These are phyloP conservation scores for Botrytis elliptica DNA, from an alignment of 2,329 filamentous ascomycete species.

Conservation along the genomic window DNA sequence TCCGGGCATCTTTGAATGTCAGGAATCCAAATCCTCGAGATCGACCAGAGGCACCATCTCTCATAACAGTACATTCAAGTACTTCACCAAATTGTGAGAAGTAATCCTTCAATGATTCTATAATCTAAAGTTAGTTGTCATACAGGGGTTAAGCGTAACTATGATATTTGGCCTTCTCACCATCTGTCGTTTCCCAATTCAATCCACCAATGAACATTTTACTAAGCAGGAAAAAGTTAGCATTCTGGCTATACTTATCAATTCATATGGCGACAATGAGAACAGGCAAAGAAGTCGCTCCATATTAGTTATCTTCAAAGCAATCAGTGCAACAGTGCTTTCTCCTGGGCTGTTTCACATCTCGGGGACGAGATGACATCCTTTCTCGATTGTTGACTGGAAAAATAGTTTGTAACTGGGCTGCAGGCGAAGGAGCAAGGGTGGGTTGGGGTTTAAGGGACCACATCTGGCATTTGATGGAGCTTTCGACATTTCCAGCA, in stretches of 20 bases:
- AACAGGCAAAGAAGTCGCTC: slow-evolving; percentile 21
- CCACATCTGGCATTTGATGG: slow-evolving; percentile 14
- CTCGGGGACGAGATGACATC: slow-evolving; percentile 7
- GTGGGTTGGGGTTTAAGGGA: slow-evolving; percentile 10
- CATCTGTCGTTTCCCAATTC: slow-evolving; percentile 98
- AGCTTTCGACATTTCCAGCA: slow-evolving; percentile 11
- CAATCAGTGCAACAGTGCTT: slow-evolving; percentile 6
- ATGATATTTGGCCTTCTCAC: slow-evolving; percentile 51
- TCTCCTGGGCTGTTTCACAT: background rate
- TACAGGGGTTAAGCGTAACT: background rate
- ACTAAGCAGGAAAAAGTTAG: slow-evolving; percentile 51
- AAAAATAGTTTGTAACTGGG: slow-evolving; percentile 11
- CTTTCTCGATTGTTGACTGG: background rate
- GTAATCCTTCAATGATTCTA: slow-evolving; percentile 95
- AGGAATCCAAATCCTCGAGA: slow-evolving; percentile 96
- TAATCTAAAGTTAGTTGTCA: slow-evolving; percentile 8
- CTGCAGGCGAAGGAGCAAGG: slow-evolving; percentile 15
- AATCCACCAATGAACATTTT: slow-evolving; percentile 99
- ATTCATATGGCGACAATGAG: slow-evolving; percentile 13
- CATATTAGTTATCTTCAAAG: background rate
- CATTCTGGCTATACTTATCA: slow-evolving; percentile 21
- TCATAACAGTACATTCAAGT: slow-evolving; percentile 98
- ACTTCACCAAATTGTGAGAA: slow-evolving; percentile 98
- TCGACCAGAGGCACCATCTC: slow-evolving; percentile 87
- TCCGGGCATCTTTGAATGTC: slow-evolving; percentile 96